Evolutionary conservation across 2,329 filamentous ascomycete genomes (phyloP), one percentile per base, ranked within the genome.

Genomic region (Venturia effusa): DNA sequence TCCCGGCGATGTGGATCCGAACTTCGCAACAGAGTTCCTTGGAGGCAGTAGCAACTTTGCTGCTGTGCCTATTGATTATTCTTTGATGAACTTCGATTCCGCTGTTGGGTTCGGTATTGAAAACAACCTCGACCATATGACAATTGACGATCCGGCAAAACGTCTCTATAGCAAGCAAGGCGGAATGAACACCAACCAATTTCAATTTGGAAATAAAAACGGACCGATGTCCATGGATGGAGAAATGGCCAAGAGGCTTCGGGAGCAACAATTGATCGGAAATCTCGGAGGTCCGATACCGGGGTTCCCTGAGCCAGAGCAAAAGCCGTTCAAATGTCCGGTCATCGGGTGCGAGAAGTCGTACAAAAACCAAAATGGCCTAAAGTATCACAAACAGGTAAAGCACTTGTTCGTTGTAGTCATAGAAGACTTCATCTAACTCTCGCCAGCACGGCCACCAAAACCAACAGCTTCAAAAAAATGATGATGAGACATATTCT

Each of bases 271-370:
- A 69, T 77, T 87, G 66, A 77, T 85, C 67, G 83, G 83, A 39
- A 82, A 82, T 37, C 76, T 75, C 24, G 76, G 77, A 30, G 76
- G 76, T 30, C 75, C 73, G 67, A 75, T 77, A 27, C 72, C 73
- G 68, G 72, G 54, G 13, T 61, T 62, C 24, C 63, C 63, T 10
- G 93, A 97, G 19, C 65, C 41, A 73, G 93, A 99, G 74, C 91
- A 95, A 71, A 99, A 97, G 77, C 94, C 94, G 0, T 99, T 96
- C 81, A 90, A 92, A 74, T 99, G 94, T 71, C 94, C 94, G 1
- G 94, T 99, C 61, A 96, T 99, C 74, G 94, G 94, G 6, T 99
- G 94, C 72, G 94, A 97, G 76, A 99, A 99, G 81, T 93, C 94
- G 0, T 99, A 99, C 80, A 99, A 99, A 82, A 99, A 99, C 75